Evolutionary conservation across 1,139 yeast genomes (phyloP), one percentile per base, ranked within the genome.

Genomic region (Zygoascus hellenicus): DNA sequence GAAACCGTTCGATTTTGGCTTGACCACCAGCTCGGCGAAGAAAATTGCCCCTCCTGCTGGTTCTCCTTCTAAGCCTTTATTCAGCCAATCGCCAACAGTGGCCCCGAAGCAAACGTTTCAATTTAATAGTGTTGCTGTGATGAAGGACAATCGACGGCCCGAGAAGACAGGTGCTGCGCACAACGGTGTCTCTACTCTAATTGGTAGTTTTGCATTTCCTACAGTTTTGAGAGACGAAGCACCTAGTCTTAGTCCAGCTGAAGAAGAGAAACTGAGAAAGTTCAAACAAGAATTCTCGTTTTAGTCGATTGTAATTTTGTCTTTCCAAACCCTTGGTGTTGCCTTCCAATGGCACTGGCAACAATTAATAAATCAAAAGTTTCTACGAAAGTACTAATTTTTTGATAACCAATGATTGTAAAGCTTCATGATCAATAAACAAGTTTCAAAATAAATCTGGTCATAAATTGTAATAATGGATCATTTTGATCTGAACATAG

Each of bases 11-110:
- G 16, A 35, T 34, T 30, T 41, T n/a, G 28, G 17, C 9, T 14
- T 11, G 9, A 35, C 29, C 14, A 32, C 33, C 7, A 33, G 17
- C 10, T 39, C 31, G 14, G 42, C 42, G 3, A 31, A 19, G 22
- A 35, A 28, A 26, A 16, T 17, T 9, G 44, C 40, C 3, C 30
- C 37, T 26, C 30, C 45, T 3, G 33, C 43, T 13, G 37, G 48
- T 15, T 51, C 56, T 10, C 53, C 55, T 1, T 42, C 56, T 2
- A 54, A 51, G 35, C 51, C 56, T 7, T 45, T 53, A 16, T 51
- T 48, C 37, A 43, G 35, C 4, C 19, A 26, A 13, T 10, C 22
- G 29, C 39, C 19, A 17, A 13, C 29, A 26, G 33, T 26, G 30
- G 9, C 26, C 38, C 28, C 38, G 28, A 33, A 34, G 16, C 33